A percentile compares a stretch with the other conserved stretches of the same genome.
phyloP scores from a whole-genome alignment of 257 asterid genomes.

The Mentha longifolia region DNA sequence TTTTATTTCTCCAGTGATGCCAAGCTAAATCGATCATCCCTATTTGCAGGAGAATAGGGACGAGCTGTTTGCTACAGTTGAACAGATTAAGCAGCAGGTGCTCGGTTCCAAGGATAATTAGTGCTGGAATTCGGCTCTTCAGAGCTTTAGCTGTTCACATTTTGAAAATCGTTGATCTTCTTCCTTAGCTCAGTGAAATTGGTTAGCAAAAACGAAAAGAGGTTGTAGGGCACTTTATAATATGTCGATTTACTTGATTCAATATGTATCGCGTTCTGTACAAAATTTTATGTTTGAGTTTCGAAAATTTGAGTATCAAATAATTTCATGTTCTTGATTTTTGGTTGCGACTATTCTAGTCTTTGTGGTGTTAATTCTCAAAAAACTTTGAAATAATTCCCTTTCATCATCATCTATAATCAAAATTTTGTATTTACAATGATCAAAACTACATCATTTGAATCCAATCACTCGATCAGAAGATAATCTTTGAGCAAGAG shows the following conservation, averaged over 20 bases:
- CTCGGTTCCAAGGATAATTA: constrained; percentile 53
- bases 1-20: neutral
- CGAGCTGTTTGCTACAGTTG: constrained; percentile 59
- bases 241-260: neutral
- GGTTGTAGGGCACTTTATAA: constrained; percentile 18
- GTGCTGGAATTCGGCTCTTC: neutral
- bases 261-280: constrained; percentile 16
- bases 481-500: too few species aligned
- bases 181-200: constrained; percentile 15
- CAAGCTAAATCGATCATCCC: neutral
- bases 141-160: neutral
- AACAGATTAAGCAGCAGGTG: constrained; percentile 68
- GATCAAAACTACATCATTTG: neutral
- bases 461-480: too few species aligned
- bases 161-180: neutral
- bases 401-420: too few species aligned
- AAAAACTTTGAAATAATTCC: too few species aligned
- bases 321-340: neutral
- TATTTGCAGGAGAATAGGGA: constrained; percentile 69
- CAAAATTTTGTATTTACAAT: constrained; percentile 1
- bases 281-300: constrained; percentile 14
- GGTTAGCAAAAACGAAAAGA: constrained; percentile 21
- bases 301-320: neutral
- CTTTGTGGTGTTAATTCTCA: too few species aligned
- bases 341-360: too few species aligned